phyloP scores from a whole-genome alignment of 257 asterid genomes.

The Forsythia suspensa region DNA sequence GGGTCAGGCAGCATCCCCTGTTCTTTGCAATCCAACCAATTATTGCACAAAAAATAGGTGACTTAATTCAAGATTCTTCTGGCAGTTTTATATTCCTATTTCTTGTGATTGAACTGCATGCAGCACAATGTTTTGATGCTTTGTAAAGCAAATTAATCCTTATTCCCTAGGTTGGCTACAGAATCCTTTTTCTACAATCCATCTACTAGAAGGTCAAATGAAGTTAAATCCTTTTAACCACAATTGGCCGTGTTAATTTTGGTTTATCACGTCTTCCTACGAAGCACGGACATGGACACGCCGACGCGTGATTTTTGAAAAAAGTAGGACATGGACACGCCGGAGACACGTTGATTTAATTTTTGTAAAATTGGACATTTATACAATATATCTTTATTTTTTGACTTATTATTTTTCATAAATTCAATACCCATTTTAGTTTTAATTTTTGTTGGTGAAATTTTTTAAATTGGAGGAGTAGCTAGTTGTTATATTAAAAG shows the following conservation, averaged over 20 bases:
- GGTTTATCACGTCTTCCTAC: not conserved
- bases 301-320: no score
- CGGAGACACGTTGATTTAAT: no score
- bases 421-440: no score
- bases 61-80: not conserved
- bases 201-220: not conserved
- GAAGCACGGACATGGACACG: no score
- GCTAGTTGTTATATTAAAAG: no score
- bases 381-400: no score
- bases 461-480: no score
- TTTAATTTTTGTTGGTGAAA: no score
- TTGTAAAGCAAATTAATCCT: not conserved
- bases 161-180: not conserved
- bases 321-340: no score
- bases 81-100: not conserved
- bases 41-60: not conserved
- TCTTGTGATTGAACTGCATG: not conserved
- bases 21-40: not conserved
- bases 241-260: not conserved
- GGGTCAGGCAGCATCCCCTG: not conserved
- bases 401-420: no score
- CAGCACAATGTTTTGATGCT: not conserved
- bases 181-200: not conserved
- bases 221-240: not conserved
- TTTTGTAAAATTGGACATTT: no score